Evolutionary conservation across 1,139 yeast species (phyloP), one percentile per base, ranked within the genome.

Genomic region (Pichia sp.): DNA sequence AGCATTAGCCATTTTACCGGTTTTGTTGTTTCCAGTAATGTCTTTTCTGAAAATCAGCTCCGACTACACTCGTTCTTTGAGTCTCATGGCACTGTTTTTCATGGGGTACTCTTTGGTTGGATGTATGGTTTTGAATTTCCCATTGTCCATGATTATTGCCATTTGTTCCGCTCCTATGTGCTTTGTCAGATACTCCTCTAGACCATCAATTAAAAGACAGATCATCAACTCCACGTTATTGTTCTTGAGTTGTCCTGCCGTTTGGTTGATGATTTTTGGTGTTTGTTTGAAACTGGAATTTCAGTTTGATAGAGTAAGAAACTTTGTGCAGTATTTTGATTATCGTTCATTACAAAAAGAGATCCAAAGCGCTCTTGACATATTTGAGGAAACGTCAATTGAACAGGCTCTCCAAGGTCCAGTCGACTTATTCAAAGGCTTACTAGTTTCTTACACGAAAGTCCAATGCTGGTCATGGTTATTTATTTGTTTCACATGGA

Each of bases 401-500:
- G 73, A 77, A 43, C 73, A 74, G 43, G 59, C 74, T 8, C 53
- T 66, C 11, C 63, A 66, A 29, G 65, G 75, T 1, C 61, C 72
- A 3, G 59, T 64, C 27, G 61, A 61, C 40, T 49, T 83, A 41
- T 64, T 75, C 54, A 60, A 64, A 32, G 78, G 79, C 1, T 66
- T 86, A 29, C 61, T 80, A 16, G 68, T 75, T 29, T 78, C 88
- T 2, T 85, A 92, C 85, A 60, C 68, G 34, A 78, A 81, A 36
- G 66, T 85, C 46, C 85, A 83, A 51, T 81, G 85, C 50, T 87
- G 95, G 94, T 85, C 95, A 0, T 87, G 95, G 95, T 74, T 77
- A 48, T 75, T 86, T 27, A 63, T 88, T 4, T 69, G 79, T 42
- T 67, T 83, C 37, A 83, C 88, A 0, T 88, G 96, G 95, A 65